Percentiles rank a stretch among this genome's conserved stretches.
phyloP scores from a whole-genome alignment of 495 filamentous ascomycete genomes.

The Immersiella caudata region DNA sequence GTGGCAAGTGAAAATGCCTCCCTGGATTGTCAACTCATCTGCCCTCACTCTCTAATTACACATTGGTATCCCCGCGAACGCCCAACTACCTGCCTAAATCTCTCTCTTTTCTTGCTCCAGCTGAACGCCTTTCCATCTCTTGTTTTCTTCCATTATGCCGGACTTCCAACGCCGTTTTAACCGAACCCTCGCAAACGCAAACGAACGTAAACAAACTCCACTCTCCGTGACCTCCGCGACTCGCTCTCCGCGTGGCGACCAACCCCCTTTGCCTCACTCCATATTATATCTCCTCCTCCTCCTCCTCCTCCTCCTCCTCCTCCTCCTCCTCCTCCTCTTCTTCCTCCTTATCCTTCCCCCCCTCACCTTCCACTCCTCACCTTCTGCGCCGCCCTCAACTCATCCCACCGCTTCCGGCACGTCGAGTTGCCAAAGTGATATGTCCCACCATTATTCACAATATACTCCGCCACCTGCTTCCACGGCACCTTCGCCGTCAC shows the following conservation, averaged over 20 bases:
- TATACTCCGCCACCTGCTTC: conserved; percentile 79
- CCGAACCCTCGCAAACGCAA: background rate
- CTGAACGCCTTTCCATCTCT: background rate
- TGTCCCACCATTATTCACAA: conserved; percentile 68
- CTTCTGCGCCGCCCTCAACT: conserved; percentile 38
- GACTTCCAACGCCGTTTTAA: background rate
- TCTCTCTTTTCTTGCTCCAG: too few relatives aligned
- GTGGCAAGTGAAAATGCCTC: background rate
- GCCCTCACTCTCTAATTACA: background rate
- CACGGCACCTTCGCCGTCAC: conserved; percentile 65
- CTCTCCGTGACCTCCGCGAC: too few relatives aligned
- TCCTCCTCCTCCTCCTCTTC: background rate
- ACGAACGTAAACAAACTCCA: too few relatives aligned
- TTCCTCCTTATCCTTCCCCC: background rate
- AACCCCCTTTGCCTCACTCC: too few relatives aligned
- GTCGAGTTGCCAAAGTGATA: conserved; percentile 88
- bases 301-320: background rate
- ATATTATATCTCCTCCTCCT: background rate
- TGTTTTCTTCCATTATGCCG: background rate
- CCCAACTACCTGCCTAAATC: background rate
- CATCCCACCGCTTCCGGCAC: conserved; percentile 82
- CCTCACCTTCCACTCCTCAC: conserved; percentile 17
- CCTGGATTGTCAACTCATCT: background rate
- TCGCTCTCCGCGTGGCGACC: too few relatives aligned
- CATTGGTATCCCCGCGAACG: background rate